Conservation (phyloP, 2,329 filamentous ascomycete species). For the Pestalotiopsis sp. region DNA sequence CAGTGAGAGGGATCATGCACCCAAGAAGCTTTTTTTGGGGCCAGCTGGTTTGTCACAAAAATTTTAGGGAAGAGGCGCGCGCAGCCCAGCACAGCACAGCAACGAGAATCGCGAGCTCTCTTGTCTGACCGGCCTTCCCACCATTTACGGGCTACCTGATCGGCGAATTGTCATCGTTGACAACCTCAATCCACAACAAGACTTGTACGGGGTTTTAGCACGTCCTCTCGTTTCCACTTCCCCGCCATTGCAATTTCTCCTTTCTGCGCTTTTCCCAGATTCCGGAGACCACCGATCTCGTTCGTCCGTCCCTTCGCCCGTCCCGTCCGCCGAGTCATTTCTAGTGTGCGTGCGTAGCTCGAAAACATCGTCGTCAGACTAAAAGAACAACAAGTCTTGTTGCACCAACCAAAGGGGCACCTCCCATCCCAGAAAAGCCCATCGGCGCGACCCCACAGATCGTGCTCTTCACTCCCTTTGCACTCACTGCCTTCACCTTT, state of each 20-base stretch:
- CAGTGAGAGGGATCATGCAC: neutral
- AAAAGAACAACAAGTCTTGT: neutral
- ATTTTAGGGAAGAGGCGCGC: neutral
- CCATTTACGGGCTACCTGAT: neutral
- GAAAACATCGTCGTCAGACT: neutral
- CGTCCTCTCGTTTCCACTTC: conserved; percentile 12
- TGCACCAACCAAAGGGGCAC: neutral
- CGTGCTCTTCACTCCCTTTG: neutral
- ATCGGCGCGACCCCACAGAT: neutral
- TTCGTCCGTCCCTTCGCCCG: neutral
- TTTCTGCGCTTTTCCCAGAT: neutral
- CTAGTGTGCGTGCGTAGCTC: neutral
- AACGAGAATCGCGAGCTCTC: neutral
- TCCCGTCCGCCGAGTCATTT: conserved; percentile 5
- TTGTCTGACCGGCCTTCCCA: neutral
- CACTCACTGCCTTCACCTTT: neutral
- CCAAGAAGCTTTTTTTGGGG: neutral
- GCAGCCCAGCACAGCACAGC: no score
- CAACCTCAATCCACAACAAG: conserved; percentile 5
- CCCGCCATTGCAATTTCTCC: neutral
- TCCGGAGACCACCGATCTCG: neutral
- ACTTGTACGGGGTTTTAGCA: neutral
- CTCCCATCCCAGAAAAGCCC: neutral
- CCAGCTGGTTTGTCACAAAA: neutral
- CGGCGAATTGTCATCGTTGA: conserved; percentile 1